Percentiles rank a stretch among this genome's conserved stretches.
These are phyloP conservation scores for Scheffersomyces quercinus DNA, from an alignment of 1,139 yeast genomes.

Conservation along the genomic window DNA sequence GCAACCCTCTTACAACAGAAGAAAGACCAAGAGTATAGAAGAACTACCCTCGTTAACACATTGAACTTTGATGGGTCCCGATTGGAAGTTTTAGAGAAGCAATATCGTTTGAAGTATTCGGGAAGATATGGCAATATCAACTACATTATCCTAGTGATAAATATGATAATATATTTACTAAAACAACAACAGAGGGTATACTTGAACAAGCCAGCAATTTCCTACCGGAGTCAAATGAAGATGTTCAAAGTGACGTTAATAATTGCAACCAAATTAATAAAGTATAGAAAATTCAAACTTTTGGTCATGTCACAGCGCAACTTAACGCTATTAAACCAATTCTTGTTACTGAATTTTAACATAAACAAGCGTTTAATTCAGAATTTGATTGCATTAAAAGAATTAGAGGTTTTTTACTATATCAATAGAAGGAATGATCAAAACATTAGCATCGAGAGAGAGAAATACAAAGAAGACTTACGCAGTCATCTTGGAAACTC, in stretches of 20 bases:
- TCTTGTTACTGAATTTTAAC: constrained; percentile 36
- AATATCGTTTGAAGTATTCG: constrained; percentile 10
- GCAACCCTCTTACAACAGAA: not conserved
- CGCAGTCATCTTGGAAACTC: constrained; percentile 11
- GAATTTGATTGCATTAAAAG: constrained; percentile 33
- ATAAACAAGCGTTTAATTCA: constrained; percentile 41
- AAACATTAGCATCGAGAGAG: not conserved
- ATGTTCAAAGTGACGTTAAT: constrained; percentile 37
- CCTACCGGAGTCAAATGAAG: constrained; percentile 11
- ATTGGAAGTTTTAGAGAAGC: constrained; percentile 8
- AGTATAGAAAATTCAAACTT: constrained; percentile 25
- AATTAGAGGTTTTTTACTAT: constrained; percentile 20
- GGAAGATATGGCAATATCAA: constrained; percentile 10
- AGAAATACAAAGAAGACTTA: not conserved
- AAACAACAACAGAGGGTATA: constrained; percentile 18
- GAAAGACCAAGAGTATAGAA: not conserved
- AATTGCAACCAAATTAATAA: constrained; percentile 30
- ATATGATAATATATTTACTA: constrained; percentile 26
- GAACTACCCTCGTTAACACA: constrained; percentile 8
- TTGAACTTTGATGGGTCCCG: constrained; percentile 16
- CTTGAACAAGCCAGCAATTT: constrained; percentile 2
- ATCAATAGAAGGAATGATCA: not conserved
- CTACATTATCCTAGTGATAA: constrained; percentile 17
- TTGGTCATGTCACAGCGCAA: constrained; percentile 27
- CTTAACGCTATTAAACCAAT: constrained; percentile 26